Evolutionary conservation across 75 land plant species (phyloP).

Genomic region (Cryptomeria japonica): DNA sequence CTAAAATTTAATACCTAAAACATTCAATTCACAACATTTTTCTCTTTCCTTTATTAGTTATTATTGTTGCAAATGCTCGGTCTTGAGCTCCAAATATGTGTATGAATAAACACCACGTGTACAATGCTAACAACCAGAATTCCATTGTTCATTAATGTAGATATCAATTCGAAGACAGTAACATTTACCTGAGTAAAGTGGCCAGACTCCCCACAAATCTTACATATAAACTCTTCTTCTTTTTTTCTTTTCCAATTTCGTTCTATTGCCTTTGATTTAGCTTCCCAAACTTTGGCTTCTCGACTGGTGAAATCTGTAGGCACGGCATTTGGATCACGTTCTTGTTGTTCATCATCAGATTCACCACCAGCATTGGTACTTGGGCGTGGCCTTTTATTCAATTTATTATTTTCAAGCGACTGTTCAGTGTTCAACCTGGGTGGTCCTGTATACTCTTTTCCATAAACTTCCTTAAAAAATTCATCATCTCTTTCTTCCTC

Average conservation of each 20-base stretch:
- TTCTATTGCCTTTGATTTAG: constrained; percentile 97
- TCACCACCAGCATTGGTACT: constrained; percentile 28
- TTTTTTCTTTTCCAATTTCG: constrained; percentile 96
- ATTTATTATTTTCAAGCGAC: constrained; percentile 22
- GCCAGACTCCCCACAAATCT: constrained; percentile 95
- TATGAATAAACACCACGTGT: background rate
- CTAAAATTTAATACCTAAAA: background rate
- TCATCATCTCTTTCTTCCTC: constrained; percentile 92
- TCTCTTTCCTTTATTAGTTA: background rate
- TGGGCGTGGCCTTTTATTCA: constrained; percentile 50
- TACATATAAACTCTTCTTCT: constrained; percentile 97
- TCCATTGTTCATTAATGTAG: background rate
- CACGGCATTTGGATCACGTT: constrained; percentile 90
- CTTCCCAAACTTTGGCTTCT: constrained; percentile 98
- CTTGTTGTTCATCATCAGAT: constrained; percentile 82
- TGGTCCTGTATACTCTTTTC: constrained; percentile 93
- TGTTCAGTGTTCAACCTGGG: constrained; percentile 27
- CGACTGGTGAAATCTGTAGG: constrained; percentile 98
- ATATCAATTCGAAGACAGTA: background rate
- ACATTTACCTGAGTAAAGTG: constrained; percentile 96
- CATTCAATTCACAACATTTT: background rate
- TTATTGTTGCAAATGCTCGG: background rate
- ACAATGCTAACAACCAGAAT: background rate
- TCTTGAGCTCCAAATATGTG: background rate
- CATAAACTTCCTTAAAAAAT: constrained; percentile 88